Conservation (phyloP, 2,329 filamentous ascomycete species). For the Pseudocercospora pini-densiflorae region DNA sequence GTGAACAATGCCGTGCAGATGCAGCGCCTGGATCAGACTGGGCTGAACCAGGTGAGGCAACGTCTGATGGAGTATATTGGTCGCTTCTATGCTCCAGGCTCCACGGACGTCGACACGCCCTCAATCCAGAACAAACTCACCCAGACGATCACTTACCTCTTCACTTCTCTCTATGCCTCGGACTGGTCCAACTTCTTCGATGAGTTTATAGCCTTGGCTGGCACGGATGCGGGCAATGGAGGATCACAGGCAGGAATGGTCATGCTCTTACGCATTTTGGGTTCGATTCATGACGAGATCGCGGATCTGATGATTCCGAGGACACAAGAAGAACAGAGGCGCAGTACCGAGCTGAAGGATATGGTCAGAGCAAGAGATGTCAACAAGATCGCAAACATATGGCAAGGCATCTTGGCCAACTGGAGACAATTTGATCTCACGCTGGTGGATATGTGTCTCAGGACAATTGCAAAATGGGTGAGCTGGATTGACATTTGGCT, state of each 20-base stretch:
- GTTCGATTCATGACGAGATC: constrained; percentile 95
- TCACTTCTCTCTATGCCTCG: constrained; percentile 81
- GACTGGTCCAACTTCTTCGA: constrained; percentile 91
- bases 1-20: constrained; percentile 90
- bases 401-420: constrained; percentile 85
- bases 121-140: constrained; percentile 95
- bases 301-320: constrained; percentile 87
- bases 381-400: constrained; percentile 82
- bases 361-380: constrained; percentile 85
- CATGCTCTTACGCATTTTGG: constrained; percentile 85
- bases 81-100: constrained; percentile 68
- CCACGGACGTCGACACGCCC: constrained; percentile 66
- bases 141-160: constrained; percentile 93
- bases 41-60: constrained; percentile 76
- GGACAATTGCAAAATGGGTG: constrained; percentile 94
- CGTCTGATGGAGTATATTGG: constrained; percentile 80
- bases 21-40: constrained; percentile 73
- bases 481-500: constrained; percentile 98
- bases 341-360: constrained; percentile 90
- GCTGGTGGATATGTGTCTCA: constrained; percentile 85
- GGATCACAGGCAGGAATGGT: constrained; percentile 78
- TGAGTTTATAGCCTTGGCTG: constrained; percentile 80
- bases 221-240: constrained; percentile 56
- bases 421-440: constrained; percentile 71
- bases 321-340: constrained; percentile 76